Conservation (phyloP, 257 asterid genomes). For the Nicotiana tabacum region DNA sequence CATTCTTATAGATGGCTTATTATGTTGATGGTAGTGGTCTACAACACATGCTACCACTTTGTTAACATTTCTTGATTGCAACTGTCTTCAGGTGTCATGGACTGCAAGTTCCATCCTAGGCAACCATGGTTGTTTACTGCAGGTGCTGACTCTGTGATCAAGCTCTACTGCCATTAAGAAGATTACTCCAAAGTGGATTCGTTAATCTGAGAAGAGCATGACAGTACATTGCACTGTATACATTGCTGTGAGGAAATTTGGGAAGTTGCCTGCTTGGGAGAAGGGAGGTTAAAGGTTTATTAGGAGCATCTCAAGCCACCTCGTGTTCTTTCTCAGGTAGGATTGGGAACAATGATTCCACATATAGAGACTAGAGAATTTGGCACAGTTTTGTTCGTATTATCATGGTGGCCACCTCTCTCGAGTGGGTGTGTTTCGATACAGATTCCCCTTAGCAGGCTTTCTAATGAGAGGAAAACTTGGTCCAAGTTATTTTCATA, state of each 20-base stretch:
- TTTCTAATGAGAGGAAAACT: not conserved
- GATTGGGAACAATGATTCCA: not conserved
- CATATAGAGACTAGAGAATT: not conserved
- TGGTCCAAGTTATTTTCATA: not conserved
- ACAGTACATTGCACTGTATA: not conserved
- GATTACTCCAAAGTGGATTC: not conserved
- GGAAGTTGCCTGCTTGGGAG: not conserved
- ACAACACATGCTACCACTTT: not conserved
- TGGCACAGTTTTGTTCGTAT: not conserved
- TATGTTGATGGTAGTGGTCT: not conserved
- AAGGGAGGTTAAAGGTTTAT: not conserved
- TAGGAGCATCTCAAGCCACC: not conserved
- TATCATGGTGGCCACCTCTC: not conserved
- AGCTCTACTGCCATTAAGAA: conserved; percentile 68
- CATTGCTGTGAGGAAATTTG: not conserved
- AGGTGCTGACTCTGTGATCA: conserved; percentile 80
- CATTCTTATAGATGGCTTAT: not conserved
- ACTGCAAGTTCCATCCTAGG: conserved; percentile 93
- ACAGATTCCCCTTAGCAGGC: not conserved
- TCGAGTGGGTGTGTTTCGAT: not conserved
- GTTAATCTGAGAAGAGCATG: not conserved
- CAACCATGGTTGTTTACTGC: conserved; percentile 98
- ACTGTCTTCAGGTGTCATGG: conserved; percentile 69
- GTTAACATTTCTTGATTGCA: conserved; percentile 6
- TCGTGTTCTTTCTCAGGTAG: not conserved